Evolutionary conservation across 2,329 filamentous ascomycete genomes (phyloP).

Genomic region (Fusarium chaquense): DNA sequence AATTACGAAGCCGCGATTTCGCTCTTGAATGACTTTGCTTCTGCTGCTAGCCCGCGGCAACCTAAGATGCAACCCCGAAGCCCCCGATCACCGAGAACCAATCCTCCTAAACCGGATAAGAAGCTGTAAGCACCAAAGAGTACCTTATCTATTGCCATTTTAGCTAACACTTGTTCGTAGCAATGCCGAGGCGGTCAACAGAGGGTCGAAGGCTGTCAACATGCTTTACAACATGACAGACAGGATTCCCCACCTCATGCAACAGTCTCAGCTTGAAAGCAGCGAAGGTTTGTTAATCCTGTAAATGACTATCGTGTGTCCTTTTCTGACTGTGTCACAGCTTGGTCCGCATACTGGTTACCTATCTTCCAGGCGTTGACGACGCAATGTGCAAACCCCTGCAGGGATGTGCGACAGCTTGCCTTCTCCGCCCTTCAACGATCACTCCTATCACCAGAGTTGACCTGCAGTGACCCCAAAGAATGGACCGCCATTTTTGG

Average conservation of each 20-base stretch:
- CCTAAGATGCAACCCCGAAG: slow-evolving; percentile 77
- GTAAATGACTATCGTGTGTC: neutral
- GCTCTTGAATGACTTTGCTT: slow-evolving; percentile 90
- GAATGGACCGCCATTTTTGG: slow-evolving; percentile 97
- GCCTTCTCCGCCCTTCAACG: slow-evolving; percentile 89
- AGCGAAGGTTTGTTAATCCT: slow-evolving; percentile 73
- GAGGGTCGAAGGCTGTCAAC: slow-evolving; percentile 83
- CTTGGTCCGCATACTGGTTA: slow-evolving; percentile 98
- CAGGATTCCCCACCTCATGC: slow-evolving; percentile 86
- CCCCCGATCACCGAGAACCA: slow-evolving; percentile 54
- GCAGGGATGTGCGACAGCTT: slow-evolving; percentile 89
- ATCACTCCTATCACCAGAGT: slow-evolving; percentile 83
- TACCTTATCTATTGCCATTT: neutral
- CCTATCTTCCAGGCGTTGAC: slow-evolving; percentile 92
- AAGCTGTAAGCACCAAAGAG: slow-evolving; percentile 41
- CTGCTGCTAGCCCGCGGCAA: slow-evolving; percentile 79
- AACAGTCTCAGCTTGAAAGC: slow-evolving; percentile 90
- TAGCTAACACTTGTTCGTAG: slow-evolving; percentile 35
- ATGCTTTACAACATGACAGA: slow-evolving; percentile 85
- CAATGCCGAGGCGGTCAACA: slow-evolving; percentile 69
- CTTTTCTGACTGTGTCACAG: slow-evolving; percentile 58
- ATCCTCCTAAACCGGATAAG: slow-evolving; percentile 43
- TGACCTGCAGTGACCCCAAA: slow-evolving; percentile 84
- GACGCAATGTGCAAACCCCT: slow-evolving; percentile 92
- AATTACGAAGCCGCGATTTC: slow-evolving; percentile 92